A percentile compares a stretch with the other conserved stretches of the same genome.
These are phyloP conservation scores for Triangularia verruculosa DNA, from an alignment of 2,329 filamentous ascomycete genomes.

Conservation along the genomic window DNA sequence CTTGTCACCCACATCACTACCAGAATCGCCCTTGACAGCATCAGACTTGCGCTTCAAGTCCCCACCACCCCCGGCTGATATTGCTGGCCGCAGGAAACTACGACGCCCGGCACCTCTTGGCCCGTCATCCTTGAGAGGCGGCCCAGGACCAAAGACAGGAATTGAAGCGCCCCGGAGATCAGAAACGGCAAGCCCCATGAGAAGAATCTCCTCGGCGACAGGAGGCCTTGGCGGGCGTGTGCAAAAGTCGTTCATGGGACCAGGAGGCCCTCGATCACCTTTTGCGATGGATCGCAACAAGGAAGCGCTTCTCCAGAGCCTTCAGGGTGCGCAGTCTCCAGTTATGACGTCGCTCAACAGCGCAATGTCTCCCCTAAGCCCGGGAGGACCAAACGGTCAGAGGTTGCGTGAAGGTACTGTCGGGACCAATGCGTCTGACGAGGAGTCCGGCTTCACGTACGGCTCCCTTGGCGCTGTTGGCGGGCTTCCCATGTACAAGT, in stretches of 20 bases:
- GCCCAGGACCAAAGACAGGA: slow-evolving; percentile 44
- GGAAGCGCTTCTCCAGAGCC: slow-evolving; percentile 40
- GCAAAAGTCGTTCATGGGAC: slow-evolving; percentile 37
- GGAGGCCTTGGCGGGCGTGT: slow-evolving; percentile 42
- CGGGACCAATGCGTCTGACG: slow-evolving; percentile 39
- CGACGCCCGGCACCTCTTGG: slow-evolving; percentile 50
- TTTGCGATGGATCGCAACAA: slow-evolving; percentile 44
- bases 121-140: slow-evolving; percentile 44
- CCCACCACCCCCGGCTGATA: slow-evolving; percentile 49
- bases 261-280: slow-evolving; percentile 41
- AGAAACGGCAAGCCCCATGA: slow-evolving; percentile 49
- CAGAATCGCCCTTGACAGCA: slow-evolving; percentile 31
- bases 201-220: slow-evolving; percentile 52
- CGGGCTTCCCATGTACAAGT: slow-evolving; percentile 28
- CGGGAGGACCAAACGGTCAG: slow-evolving; percentile 25
- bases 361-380: slow-evolving; percentile 45
- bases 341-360: slow-evolving; percentile 37
- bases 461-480: slow-evolving; percentile 21
- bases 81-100: slow-evolving; percentile 52
- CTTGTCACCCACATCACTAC: slow-evolving; percentile 33
- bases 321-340: slow-evolving; percentile 45
- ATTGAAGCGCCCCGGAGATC: slow-evolving; percentile 45
- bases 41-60: slow-evolving; percentile 44
- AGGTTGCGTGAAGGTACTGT: slow-evolving; percentile 40
- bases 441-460: slow-evolving; percentile 33